Percentiles rank a stretch among this genome's conserved stretches.
These are phyloP conservation scores for Gonium pectorale DNA, from an alignment of 139 green algal genomes.

Conservation along the genomic window DNA sequence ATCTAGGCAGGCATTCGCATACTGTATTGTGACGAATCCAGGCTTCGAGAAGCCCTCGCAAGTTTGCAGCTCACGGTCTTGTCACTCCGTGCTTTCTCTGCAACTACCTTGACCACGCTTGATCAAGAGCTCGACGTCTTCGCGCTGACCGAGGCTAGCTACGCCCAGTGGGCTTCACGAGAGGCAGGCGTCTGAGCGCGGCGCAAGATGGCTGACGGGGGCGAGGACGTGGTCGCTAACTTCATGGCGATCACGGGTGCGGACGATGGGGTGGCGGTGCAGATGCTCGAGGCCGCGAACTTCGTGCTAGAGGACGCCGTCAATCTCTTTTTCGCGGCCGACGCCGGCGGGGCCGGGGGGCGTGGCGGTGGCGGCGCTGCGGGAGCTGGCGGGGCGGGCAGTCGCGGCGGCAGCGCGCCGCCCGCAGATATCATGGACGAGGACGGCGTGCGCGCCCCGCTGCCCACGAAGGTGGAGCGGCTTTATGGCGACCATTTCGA, in stretches of 20 bases:
- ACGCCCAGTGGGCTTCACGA: no score
- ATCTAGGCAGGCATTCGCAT: no score
- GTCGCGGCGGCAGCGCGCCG: background rate
- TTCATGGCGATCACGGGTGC: constrained; percentile 67
- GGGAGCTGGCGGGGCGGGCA: background rate
- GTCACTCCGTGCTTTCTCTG: no score
- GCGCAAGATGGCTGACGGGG: constrained; percentile 26
- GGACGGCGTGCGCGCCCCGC: constrained; percentile 64
- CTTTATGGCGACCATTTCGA: constrained; percentile 71
- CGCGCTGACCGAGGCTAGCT: no score
- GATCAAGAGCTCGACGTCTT: no score
- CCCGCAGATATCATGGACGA: constrained; percentile 3
- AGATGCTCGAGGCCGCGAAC: constrained; percentile 64
- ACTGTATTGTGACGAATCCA: no score
- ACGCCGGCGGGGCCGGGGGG: constrained; percentile 9
- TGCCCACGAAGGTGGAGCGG: constrained; percentile 65
- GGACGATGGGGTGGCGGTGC: constrained; percentile 47
- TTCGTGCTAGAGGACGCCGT: constrained; percentile 75
- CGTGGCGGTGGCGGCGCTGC: background rate
- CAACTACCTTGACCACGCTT: no score
- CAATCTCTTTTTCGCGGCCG: constrained; percentile 70
- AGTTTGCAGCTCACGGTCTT: no score
- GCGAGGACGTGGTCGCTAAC: constrained; percentile 52
- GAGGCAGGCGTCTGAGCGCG: no score
- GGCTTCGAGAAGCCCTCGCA: no score